Base-by-base conservation (phyloP, 2,329 filamentous ascomycete species). In the Phialophora chinensis region DNA sequence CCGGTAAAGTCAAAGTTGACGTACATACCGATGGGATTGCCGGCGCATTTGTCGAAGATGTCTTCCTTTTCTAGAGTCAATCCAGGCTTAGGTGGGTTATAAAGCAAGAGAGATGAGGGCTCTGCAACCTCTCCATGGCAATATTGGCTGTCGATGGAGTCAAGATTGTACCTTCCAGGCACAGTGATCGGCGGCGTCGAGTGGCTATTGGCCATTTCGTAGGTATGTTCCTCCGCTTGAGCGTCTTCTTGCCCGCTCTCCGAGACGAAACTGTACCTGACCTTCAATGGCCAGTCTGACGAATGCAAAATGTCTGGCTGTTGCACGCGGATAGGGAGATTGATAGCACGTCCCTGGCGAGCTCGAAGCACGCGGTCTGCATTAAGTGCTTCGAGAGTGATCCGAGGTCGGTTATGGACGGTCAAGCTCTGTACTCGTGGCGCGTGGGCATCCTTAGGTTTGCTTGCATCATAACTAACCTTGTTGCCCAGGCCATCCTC, bases 1-100 rank as follows among this genome's bases (percentile, higher is more conserved):
- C 95, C 95, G 31, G 94, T 90, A 47, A 99, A 84, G 75, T 98
- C 93, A 58, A 99, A 81, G 74, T 95, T 91, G 50, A 99, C 91
- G 11, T 90, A 87, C 62, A 99, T 85, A 49, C 95, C 95, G 68
- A 99, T 91, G 0, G 95, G 92, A 74, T 93, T 97, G 56, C 93
- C 93, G 42, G 93, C 94, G 77, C 95, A 99, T 76, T 96, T 96
- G 78, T 99, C 95, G 60, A 92, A 91, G 52, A 99, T 93, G 69
- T 93, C 90, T 72, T 96, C 91, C 6, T 88, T 85, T 35, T 85
- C 86, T 58, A 99, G 82, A 4, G 87, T 83, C 65, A 99, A 78
- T 63, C 90, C 87, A 10, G 95, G 95, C 78, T 97, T 90, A 0
- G 95, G 89, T 4, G 95, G 95, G 71, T 98, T 99, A 71, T 96